phyloP scores from a whole-genome alignment of 2,329 filamentous ascomycete genomes.

The Diaporthe longicolla region DNA sequence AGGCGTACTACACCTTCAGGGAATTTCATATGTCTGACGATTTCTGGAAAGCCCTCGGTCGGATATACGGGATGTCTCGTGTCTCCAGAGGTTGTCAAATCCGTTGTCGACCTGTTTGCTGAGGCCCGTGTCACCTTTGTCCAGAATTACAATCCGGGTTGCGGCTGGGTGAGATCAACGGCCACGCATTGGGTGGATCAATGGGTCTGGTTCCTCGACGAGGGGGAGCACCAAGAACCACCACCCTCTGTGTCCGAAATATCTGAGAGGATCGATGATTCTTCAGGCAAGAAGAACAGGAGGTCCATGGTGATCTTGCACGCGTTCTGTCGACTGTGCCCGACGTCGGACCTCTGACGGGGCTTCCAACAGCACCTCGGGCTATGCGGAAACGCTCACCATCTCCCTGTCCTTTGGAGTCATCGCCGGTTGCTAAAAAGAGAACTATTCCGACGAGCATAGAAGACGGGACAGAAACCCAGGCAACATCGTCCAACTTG shows the following conservation, averaged over 20 bases:
- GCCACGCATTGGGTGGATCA: conserved; percentile 24
- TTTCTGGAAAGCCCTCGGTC: conserved; percentile 29
- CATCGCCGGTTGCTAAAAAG: conserved; percentile 22
- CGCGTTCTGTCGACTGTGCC: background rate
- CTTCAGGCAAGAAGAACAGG: background rate
- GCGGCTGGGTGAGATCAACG: background rate
- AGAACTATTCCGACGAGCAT: background rate
- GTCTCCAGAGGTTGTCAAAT: background rate
- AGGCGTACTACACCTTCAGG: conserved; percentile 3
- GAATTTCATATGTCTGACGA: background rate
- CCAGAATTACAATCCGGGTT: background rate
- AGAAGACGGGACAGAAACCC: background rate
- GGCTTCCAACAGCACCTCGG: background rate
- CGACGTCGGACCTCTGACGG: background rate
- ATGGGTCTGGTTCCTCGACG: background rate
- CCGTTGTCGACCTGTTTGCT: background rate
- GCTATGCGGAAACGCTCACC: conserved; percentile 33
- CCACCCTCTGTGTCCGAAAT: background rate
- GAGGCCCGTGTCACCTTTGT: background rate
- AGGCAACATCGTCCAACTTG: background rate
- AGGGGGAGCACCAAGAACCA: too few species aligned
- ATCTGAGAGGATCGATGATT: background rate
- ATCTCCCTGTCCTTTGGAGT: background rate
- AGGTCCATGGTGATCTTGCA: background rate
- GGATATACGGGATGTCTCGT: background rate